Percentiles rank a stretch among this genome's conserved stretches.
Conservation (phyloP, 495 filamentous ascomycete species). For the Xylaria telfairii region DNA sequence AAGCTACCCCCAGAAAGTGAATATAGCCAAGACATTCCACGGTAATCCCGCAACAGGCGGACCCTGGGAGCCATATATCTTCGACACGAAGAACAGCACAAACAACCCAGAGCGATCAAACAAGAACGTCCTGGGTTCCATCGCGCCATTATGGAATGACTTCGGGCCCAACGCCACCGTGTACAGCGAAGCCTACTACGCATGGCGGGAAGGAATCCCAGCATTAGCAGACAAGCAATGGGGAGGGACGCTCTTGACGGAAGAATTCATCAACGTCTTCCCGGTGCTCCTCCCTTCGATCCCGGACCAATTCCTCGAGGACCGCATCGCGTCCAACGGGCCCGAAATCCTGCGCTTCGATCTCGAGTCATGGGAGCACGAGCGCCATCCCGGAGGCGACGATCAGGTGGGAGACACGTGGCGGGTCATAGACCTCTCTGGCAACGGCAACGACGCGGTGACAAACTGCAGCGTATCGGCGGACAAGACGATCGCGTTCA, state of each 20-base stretch:
- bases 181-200: conserved; percentile 55
- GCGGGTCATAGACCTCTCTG: conserved; percentile 47
- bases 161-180: conserved; percentile 56
- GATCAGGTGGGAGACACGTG: not conserved
- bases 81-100: conserved; percentile 49
- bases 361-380: conserved; percentile 24
- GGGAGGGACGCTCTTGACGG: conserved; percentile 51
- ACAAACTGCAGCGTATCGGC: conserved; percentile 41
- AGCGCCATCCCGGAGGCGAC: not conserved
- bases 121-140: conserved; percentile 49
- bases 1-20: conserved; percentile 50
- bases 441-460: conserved; percentile 52
- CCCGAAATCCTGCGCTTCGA: conserved; percentile 52
- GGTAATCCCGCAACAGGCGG: conserved; percentile 48
- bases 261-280: conserved; percentile 49
- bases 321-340: conserved; percentile 44
- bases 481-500: conserved; percentile 37
- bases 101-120: conserved; percentile 53
- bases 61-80: conserved; percentile 52
- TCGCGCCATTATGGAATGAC: conserved; percentile 60
- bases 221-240: conserved; percentile 63
- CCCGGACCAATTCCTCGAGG: conserved; percentile 57
- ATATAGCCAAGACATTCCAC: conserved; percentile 51
- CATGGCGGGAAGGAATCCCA: conserved; percentile 54
- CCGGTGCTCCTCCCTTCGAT: conserved; percentile 43